Evolutionary conservation across 23 red algal species (phyloP).

Genomic region (Chondrus crispus): DNA sequence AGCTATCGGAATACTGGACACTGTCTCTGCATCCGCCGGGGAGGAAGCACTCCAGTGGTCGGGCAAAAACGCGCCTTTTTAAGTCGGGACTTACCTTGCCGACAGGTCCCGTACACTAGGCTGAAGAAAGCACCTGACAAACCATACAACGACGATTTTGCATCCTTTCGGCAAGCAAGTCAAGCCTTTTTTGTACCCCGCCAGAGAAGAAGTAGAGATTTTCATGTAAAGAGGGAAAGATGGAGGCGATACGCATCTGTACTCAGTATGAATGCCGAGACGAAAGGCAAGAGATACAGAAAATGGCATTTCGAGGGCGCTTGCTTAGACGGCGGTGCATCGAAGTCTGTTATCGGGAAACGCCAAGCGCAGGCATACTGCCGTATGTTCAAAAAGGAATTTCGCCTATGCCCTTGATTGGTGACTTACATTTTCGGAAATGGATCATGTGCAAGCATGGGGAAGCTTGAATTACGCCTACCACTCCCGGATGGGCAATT

Average conservation of each 20-base stretch:
- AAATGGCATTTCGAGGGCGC: not conserved
- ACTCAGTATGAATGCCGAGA: not conserved
- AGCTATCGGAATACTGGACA: not conserved
- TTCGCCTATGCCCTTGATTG: not conserved
- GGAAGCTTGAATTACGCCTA: not conserved
- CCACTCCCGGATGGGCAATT: not conserved
- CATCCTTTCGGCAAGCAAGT: no score
- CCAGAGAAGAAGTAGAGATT: no score
- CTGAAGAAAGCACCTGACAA: not conserved
- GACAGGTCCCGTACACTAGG: slow-evolving; percentile 1
- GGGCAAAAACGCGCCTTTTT: not conserved
- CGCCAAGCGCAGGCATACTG: not conserved
- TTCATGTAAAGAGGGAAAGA: no score
- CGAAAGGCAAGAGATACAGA: not conserved
- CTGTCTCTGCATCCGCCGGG: not conserved
- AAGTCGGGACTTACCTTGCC: slow-evolving; percentile 4
- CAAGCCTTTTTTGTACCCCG: no score
- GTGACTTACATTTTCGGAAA: not conserved
- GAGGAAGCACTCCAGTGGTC: not conserved
- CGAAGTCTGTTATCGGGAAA: not conserved
- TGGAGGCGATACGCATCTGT: no score
- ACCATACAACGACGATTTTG: not conserved
- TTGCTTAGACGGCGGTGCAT: not conserved
- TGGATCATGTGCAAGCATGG: not conserved
- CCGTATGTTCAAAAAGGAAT: not conserved